A percentile compares a stretch with the other conserved stretches of the same genome.
These are phyloP conservation scores for Nasturtium officinale DNA, from an alignment of 345 rosid species.

Conservation along the genomic window DNA sequence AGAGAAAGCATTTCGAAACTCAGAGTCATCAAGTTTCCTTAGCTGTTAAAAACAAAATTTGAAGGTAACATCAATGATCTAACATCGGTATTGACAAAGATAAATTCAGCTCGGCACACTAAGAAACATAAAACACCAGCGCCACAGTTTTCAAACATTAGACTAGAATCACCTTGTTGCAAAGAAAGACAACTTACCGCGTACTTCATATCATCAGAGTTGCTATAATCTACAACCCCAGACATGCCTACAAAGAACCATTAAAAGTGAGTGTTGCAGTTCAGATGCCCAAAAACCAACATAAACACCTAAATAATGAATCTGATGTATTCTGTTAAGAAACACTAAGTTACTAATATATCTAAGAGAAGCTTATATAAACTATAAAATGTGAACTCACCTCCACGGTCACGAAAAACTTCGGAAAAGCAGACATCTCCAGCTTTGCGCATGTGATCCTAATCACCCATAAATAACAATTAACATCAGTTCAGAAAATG, in stretches of 20 bases:
- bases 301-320: neutral
- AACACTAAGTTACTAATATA: neutral
- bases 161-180: neutral
- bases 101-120: neutral
- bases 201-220: conserved; percentile 89
- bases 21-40: conserved; percentile 83
- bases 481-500: neutral
- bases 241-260: conserved; percentile 63
- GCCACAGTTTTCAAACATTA: neutral
- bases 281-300: neutral
- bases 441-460: conserved; percentile 99
- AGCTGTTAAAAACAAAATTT: conserved; percentile 50
- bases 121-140: neutral
- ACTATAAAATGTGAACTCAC: conserved; percentile 43
- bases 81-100: neutral
- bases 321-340: neutral
- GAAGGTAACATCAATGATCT: conserved; percentile 25
- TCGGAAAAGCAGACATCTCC: conserved; percentile 98
- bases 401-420: conserved; percentile 85
- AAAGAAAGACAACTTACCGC: conserved; percentile 64
- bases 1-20: conserved; percentile 87
- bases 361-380: neutral
- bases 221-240: conserved; percentile 89
- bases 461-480: conserved; percentile 16
- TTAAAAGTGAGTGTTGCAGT: neutral